Conservation (phyloP, 2,329 filamentous ascomycete genomes). For the Colletotrichum chrysophilum region DNA sequence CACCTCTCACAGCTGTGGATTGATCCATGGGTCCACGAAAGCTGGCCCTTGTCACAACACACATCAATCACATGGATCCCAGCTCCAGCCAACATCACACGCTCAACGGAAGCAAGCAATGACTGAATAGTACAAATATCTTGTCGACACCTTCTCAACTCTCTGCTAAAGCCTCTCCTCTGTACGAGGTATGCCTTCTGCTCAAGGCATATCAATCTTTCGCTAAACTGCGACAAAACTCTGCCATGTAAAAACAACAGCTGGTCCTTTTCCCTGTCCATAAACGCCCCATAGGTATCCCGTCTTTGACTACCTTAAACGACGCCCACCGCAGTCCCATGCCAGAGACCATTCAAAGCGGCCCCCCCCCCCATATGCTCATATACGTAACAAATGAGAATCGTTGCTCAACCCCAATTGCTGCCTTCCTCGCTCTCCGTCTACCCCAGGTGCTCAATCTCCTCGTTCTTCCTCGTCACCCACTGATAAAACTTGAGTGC, state of each 20-base stretch:
- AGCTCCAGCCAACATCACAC: background rate
- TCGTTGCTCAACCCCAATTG: background rate
- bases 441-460: slow-evolving; percentile 5
- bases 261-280: background rate
- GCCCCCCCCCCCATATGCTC: background rate
- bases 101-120: background rate
- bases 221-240: background rate
- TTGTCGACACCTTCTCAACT: background rate
- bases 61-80: background rate
- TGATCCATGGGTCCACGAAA: background rate
- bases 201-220: background rate
- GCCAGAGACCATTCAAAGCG: background rate
- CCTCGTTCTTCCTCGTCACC: slow-evolving; percentile 6
- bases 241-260: background rate
- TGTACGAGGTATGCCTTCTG: background rate
- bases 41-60: background rate
- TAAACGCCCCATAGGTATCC: background rate
- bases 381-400: background rate
- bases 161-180: background rate
- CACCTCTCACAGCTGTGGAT: background rate
- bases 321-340: background rate
- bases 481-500: slow-evolving; percentile 16
- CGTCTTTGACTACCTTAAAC: background rate
- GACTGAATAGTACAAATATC: background rate
- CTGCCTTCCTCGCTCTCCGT: background rate